phyloP scores from a whole-genome alignment of 345 rosid genomes.

The Linum tenue region DNA sequence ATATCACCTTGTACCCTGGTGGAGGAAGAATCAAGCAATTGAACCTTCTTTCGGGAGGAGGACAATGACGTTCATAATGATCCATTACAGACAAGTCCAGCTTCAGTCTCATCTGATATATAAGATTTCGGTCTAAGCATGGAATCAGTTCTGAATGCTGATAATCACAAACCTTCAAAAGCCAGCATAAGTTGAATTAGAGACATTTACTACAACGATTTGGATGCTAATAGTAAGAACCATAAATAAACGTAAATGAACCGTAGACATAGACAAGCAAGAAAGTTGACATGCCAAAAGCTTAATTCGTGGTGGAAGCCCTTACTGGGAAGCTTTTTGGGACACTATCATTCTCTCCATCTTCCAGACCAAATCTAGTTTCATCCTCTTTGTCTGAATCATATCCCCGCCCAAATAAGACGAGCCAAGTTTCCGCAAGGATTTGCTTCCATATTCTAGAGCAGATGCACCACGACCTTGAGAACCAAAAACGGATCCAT shows the following conservation, averaged over 20 bases:
- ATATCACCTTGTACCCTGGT: no score
- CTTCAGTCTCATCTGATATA: slow-evolving; percentile 90
- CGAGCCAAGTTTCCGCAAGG: slow-evolving; percentile 71
- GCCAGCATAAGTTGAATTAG: neutral
- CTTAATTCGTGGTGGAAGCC: slow-evolving; percentile 5
- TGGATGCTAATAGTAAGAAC: neutral
- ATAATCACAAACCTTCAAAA: slow-evolving; percentile 84
- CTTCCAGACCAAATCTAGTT: slow-evolving; percentile 34
- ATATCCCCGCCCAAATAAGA: slow-evolving; percentile 71
- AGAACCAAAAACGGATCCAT: slow-evolving; percentile 60
- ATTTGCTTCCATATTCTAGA: slow-evolving; percentile 61
- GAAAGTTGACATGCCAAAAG: neutral
- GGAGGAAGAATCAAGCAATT: no score
- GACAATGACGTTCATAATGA: no score
- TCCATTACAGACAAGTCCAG: no score
- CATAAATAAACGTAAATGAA: neutral
- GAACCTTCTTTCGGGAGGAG: no score
- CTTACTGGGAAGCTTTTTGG: slow-evolving; percentile 89
- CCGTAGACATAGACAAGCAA: neutral
- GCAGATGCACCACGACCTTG: slow-evolving; percentile 57
- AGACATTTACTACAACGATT: neutral
- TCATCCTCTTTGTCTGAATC: slow-evolving; percentile 53
- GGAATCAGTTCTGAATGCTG: slow-evolving; percentile 93
- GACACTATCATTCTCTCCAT: slow-evolving; percentile 32
- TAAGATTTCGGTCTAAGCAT: slow-evolving; percentile 79